Percentiles rank a stretch among this genome's conserved stretches.
phyloP scores from a whole-genome alignment of 768 basidiomycete species.

The Crassisporium funariophilum region DNA sequence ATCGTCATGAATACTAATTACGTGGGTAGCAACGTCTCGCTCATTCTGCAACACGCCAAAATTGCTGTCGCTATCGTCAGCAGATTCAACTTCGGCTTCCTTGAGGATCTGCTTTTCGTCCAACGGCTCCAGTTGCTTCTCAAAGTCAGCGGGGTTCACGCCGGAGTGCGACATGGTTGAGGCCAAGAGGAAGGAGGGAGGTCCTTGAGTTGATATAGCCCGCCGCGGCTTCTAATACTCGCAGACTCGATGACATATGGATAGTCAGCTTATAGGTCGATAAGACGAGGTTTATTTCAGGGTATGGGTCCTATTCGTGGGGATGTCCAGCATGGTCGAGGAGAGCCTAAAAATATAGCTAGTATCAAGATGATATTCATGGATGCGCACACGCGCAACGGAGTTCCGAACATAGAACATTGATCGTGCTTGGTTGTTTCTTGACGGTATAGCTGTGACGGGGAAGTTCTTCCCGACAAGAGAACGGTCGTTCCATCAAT shows the following conservation, averaged over 20 bases:
- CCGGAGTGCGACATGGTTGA: slow-evolving; percentile 13
- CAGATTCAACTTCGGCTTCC: slow-evolving; percentile 37
- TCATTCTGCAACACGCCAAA: slow-evolving; percentile 42
- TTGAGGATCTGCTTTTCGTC: slow-evolving; percentile 37
- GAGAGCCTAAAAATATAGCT: slow-evolving; percentile 13
- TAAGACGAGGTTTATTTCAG: too few species aligned
- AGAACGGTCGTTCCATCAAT: too few species aligned
- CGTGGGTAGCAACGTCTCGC: slow-evolving; percentile 48
- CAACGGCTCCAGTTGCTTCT: slow-evolving; percentile 25
- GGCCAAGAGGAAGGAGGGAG: neutral
- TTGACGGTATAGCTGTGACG: too few species aligned
- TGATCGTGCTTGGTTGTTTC: too few species aligned
- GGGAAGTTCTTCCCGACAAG: too few species aligned
- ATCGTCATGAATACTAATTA: slow-evolving; percentile 49
- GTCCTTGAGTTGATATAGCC: neutral
- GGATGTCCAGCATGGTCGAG: slow-evolving; percentile 11
- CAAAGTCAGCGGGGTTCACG: slow-evolving; percentile 18
- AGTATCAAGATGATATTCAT: slow-evolving; percentile 2
- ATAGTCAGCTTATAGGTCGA: slow-evolving; percentile 16
- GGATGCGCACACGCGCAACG: neutral
- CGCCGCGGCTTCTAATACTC: neutral
- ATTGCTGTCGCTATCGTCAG: slow-evolving; percentile 25
- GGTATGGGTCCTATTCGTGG: too few species aligned
- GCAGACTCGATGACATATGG: slow-evolving; percentile 1
- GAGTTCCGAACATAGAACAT: neutral